Evolutionary conservation across 2,329 filamentous ascomycete species (phyloP).

Genomic region (Ceratocystis destructans): DNA sequence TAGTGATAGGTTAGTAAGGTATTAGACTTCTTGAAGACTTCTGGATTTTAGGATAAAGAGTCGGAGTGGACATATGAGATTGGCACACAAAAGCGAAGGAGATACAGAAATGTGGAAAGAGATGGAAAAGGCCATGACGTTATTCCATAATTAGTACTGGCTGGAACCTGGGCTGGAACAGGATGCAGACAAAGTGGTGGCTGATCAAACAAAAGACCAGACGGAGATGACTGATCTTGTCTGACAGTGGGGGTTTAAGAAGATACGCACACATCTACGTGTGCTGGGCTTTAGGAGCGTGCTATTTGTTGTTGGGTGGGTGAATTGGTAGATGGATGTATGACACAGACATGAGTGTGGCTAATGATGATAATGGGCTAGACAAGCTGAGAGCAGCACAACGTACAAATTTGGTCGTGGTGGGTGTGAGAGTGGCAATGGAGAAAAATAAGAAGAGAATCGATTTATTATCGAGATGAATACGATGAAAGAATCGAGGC

Average conservation of each 20-base stretch:
- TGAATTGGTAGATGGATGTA: too few species aligned
- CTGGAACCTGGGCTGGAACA: background rate
- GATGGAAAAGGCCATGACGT: background rate
- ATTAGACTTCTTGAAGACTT: too few species aligned
- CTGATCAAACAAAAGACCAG: conserved; percentile 5
- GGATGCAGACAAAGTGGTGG: background rate
- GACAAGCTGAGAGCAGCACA: background rate
- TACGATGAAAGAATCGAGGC: background rate
- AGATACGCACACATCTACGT: too few species aligned
- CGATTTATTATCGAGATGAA: background rate
- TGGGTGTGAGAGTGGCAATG: background rate
- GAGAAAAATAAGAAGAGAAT: background rate
- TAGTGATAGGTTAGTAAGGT: background rate
- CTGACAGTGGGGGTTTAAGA: background rate
- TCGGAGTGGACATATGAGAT: background rate
- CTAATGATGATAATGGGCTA: background rate
- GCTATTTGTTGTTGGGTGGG: too few species aligned
- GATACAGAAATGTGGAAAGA: background rate
- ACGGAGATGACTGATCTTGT: background rate
- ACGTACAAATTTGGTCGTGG: background rate
- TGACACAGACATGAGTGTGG: too few species aligned
- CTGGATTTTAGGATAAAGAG: background rate
- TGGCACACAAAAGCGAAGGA: background rate
- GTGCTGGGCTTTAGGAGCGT: too few species aligned
- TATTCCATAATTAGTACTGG: conserved; percentile 3